These are phyloP conservation scores for Penicillium antarcticum DNA, from an alignment of 495 filamentous ascomycete genomes.

Conservation along the genomic window DNA sequence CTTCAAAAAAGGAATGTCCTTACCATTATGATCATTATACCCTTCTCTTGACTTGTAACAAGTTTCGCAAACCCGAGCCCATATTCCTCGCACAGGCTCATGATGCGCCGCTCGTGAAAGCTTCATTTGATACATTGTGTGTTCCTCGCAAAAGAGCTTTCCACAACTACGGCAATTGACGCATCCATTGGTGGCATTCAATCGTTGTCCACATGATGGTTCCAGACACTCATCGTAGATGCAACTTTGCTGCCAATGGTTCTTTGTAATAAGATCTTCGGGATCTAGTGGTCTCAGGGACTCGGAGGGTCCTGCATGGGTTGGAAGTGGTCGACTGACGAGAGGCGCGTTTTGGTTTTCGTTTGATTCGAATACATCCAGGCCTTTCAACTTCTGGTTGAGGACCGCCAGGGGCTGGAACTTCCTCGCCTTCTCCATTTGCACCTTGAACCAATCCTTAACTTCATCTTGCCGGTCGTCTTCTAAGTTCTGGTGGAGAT, in stretches of 20 bases:
- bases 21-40: constrained; percentile 84
- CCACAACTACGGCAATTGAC: constrained; percentile 94
- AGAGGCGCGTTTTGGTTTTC: constrained; percentile 49
- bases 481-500: constrained; percentile 89
- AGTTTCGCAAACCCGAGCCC: constrained; percentile 95
- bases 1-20: not conserved
- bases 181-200: constrained; percentile 74
- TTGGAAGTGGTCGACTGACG: constrained; percentile 27
- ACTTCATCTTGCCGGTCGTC: constrained; percentile 93
- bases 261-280: constrained; percentile 80
- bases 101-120: constrained; percentile 84
- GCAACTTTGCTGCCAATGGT: constrained; percentile 80
- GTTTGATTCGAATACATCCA: constrained; percentile 97
- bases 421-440: constrained; percentile 91
- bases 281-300: constrained; percentile 57
- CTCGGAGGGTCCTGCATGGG: constrained; percentile 32
- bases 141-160: constrained; percentile 91
- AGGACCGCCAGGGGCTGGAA: constrained; percentile 90
- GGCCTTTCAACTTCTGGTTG: constrained; percentile 94
- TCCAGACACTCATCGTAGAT: constrained; percentile 81
- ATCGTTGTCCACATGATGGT: constrained; percentile 73
- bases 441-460: constrained; percentile 95
- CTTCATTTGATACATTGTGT: constrained; percentile 99
- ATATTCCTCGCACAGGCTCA: constrained; percentile 88
- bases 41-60: constrained; percentile 96